phyloP scores from a whole-genome alignment of 2,329 filamentous ascomycete species.

The Apiospora koreana region DNA sequence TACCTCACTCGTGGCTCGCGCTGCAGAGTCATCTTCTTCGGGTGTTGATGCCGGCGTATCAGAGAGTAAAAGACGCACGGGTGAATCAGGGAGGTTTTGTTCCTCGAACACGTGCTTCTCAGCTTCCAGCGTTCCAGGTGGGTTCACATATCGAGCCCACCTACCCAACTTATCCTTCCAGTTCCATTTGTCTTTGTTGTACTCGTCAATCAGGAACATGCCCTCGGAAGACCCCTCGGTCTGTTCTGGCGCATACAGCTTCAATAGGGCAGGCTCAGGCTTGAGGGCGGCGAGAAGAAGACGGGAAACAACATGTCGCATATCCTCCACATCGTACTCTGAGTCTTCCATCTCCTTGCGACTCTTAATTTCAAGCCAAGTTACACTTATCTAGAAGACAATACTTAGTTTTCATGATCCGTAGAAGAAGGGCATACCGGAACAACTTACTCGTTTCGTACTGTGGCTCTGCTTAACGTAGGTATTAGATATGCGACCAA shows the following conservation, averaged over 20 bases:
- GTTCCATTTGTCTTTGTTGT: constrained; percentile 31
- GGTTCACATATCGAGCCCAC: constrained; percentile 37
- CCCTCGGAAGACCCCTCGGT: constrained; percentile 18
- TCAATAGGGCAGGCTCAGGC: constrained; percentile 21
- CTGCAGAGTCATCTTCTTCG: background rate
- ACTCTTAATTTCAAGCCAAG: constrained; percentile 40
- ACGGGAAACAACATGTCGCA: constrained; percentile 46
- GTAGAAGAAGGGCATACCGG: background rate
- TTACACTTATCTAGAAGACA: constrained; percentile 34
- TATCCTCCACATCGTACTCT: constrained; percentile 35
- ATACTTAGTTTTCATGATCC: constrained; percentile 9
- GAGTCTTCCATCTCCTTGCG: constrained; percentile 19
- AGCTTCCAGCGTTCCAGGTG: constrained; percentile 12
- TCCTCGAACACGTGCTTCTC: background rate
- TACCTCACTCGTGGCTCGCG: background rate
- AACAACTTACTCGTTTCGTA: constrained; percentile 24
- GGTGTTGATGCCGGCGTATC: background rate
- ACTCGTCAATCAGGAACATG: constrained; percentile 30
- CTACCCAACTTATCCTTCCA: constrained; percentile 38
- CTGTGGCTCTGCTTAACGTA: constrained; percentile 21
- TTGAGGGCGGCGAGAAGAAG: constrained; percentile 41
- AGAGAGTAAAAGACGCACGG: background rate
- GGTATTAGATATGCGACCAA: constrained; percentile 40
- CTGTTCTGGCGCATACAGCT: constrained; percentile 21
- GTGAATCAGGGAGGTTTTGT: background rate